A percentile compares a stretch with the other conserved stretches of the same genome.
Conservation (phyloP, 2,329 filamentous ascomycete genomes). For the Fusarium zealandicum region DNA sequence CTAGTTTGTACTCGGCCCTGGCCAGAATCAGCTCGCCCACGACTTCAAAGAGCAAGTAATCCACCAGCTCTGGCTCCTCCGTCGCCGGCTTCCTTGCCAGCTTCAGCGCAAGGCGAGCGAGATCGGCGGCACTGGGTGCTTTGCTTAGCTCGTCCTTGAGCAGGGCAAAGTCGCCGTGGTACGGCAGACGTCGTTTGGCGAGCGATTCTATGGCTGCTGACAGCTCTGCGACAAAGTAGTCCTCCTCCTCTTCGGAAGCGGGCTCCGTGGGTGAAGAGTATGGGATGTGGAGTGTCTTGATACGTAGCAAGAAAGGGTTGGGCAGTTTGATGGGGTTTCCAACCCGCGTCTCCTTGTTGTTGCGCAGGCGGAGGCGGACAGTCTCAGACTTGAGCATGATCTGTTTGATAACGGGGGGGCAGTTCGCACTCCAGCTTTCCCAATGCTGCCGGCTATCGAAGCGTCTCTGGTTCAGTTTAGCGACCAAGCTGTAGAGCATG, state of each 20-base stretch:
- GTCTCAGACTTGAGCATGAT: slow-evolving; percentile 27
- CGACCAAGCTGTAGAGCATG: not conserved
- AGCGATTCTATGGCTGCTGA: slow-evolving; percentile 24
- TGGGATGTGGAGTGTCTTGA: slow-evolving; percentile 27
- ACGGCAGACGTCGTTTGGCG: slow-evolving; percentile 19
- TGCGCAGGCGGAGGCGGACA: not conserved
- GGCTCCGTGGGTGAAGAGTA: not conserved
- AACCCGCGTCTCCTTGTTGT: not conserved
- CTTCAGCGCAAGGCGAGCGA: slow-evolving; percentile 20
- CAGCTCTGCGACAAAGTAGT: slow-evolving; percentile 17
- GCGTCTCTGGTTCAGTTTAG: not conserved
- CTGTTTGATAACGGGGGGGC: slow-evolving; percentile 28
- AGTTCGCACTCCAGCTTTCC: slow-evolving; percentile 32
- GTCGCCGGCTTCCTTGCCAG: slow-evolving; percentile 2
- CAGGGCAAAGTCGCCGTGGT: slow-evolving; percentile 34
- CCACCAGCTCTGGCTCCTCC: slow-evolving; percentile 9
- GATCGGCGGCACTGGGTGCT: not conserved
- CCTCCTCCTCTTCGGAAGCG: not conserved
- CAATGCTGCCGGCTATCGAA: slow-evolving; percentile 16
- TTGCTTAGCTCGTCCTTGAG: slow-evolving; percentile 20
- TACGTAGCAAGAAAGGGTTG: slow-evolving; percentile 21
- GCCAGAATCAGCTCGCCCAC: slow-evolving; percentile 8
- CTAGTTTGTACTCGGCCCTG: not conserved
- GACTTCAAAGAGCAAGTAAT: slow-evolving; percentile 35
- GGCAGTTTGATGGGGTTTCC: slow-evolving; percentile 8